Evolutionary conservation across 108 stramenopile species (phyloP), one percentile per base, ranked within the genome.

Genomic region (Aurantiochytrium sp.): DNA sequence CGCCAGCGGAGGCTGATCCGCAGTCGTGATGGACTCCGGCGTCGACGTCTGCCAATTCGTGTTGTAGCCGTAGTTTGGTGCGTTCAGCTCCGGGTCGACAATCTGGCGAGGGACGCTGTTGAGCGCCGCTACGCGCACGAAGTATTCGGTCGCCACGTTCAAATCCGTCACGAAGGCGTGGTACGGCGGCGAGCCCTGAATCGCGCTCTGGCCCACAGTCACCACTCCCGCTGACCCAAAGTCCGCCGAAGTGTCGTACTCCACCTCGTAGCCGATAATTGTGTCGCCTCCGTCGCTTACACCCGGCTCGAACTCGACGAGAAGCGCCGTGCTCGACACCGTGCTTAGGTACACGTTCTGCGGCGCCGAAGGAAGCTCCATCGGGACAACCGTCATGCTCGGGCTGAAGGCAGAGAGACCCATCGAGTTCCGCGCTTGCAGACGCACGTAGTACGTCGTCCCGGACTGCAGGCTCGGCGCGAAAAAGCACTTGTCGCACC

Each of bases 401-500:
- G 31, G 59, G 55, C 90, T 90, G 87, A 1, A 69, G 69, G 68
- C 94, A 87, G 68, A 86, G 59, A 52, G 55, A 3, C 95, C 95
- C 68, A 89, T 53, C 24, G 68, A 69, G 87, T 96, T 96, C 86
- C 93, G 92, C 10, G 95, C 93, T 10, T 69, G 54, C 4, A 95
- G 91, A 22, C 92, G 91, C n/a, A 94, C 92, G 89, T 91, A 93
- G 91, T 96, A 95, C 21, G 89, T 52, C 31, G 85, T 89, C 10
- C 95, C 95, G 93, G 93, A 90, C 3, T 91, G 89, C 37, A 96
- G 93, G 30, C 53, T 55, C 21, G 45, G 32, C 12, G 91, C 52
- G 89, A 91, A 92, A 21, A 94, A 48, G 88, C 96, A 96, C 55
- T 88, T 90, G 41, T 91, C 89, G 69, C 96, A 96, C 85, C 94